Evolutionary conservation across 106 monocot species (phyloP).

Genomic region (Dioscorea dumetorum): DNA sequence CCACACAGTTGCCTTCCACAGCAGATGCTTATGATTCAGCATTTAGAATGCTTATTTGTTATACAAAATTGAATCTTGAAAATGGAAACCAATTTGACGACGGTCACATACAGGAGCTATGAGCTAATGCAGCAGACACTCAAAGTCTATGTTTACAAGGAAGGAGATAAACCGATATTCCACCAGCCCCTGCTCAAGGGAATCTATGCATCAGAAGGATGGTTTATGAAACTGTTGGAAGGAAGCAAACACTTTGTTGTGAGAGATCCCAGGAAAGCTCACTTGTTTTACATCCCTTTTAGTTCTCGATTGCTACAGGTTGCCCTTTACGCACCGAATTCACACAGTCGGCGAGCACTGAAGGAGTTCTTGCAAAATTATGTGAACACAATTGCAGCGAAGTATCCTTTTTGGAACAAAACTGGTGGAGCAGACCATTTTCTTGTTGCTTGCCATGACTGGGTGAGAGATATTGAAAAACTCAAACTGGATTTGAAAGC

Average conservation of each 20-base stretch:
- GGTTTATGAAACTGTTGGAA: constrained; percentile 70
- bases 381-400: constrained; percentile 40
- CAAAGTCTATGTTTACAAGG: constrained; percentile 70
- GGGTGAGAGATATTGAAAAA: constrained; percentile 46
- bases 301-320: constrained; percentile 34
- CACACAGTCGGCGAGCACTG: constrained; percentile 31
- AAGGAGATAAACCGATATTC: constrained; percentile 62
- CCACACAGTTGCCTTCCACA: neutral
- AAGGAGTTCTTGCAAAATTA: constrained; percentile 42
- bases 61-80: too few species aligned
- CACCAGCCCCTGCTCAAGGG: constrained; percentile 47
- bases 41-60: too few species aligned
- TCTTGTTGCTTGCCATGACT: constrained; percentile 78
- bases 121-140: constrained; percentile 67
- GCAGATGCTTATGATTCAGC: too few species aligned
- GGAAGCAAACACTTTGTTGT: constrained; percentile 35
- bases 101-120: constrained; percentile 48
- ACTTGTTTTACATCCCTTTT: constrained; percentile 70
- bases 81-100: too few species aligned
- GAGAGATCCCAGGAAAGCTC: constrained; percentile 49
- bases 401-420: constrained; percentile 73
- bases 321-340: constrained; percentile 38
- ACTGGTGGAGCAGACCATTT: constrained; percentile 75
- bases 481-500: constrained; percentile 11
- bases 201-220: constrained; percentile 83